A percentile compares a stretch with the other conserved stretches of the same genome.
Evolutionary conservation across 257 asterid species (phyloP).

Genomic region (Thymus quinquecostatus): DNA sequence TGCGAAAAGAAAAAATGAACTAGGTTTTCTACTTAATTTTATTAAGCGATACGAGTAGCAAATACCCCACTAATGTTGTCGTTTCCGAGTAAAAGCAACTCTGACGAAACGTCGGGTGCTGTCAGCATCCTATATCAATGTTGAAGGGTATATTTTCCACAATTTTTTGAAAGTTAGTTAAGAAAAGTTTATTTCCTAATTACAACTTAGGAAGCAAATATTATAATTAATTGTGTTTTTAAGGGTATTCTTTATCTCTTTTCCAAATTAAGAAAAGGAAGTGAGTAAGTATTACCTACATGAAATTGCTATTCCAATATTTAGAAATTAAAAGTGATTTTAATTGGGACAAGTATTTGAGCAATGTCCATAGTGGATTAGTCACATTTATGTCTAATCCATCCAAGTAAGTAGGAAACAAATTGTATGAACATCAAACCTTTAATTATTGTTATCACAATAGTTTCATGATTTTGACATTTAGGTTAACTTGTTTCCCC

Average conservation of each 20-base stretch:
- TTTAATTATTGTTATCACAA: constrained; percentile 37
- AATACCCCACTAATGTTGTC: too few species aligned
- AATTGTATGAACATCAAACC: constrained; percentile 23
- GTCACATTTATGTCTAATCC: constrained; percentile 33
- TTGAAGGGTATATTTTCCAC: too few species aligned
- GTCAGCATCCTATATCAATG: too few species aligned
- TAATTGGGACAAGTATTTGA: constrained; percentile 15
- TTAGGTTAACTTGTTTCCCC: constrained; percentile 15
- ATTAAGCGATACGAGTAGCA: not conserved
- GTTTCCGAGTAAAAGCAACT: too few species aligned
- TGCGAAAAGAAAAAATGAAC: not conserved
- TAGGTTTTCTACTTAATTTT: not conserved
- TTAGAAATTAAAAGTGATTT: constrained; percentile 10
- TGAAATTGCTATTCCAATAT: not conserved
- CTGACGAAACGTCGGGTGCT: too few species aligned
- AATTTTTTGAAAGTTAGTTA: too few species aligned
- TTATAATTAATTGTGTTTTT: too few species aligned
- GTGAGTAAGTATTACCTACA: too few species aligned
- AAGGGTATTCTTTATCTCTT: too few species aligned
- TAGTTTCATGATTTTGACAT: constrained; percentile 40
- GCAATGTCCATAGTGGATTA: constrained; percentile 18
- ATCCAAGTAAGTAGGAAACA: constrained; percentile 30
- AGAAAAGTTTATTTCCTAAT: too few species aligned
- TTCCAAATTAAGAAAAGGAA: too few species aligned
- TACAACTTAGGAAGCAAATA: too few species aligned